Conservation (phyloP, 1,284 basidiomycete species). For the Caloboletus firmus region DNA sequence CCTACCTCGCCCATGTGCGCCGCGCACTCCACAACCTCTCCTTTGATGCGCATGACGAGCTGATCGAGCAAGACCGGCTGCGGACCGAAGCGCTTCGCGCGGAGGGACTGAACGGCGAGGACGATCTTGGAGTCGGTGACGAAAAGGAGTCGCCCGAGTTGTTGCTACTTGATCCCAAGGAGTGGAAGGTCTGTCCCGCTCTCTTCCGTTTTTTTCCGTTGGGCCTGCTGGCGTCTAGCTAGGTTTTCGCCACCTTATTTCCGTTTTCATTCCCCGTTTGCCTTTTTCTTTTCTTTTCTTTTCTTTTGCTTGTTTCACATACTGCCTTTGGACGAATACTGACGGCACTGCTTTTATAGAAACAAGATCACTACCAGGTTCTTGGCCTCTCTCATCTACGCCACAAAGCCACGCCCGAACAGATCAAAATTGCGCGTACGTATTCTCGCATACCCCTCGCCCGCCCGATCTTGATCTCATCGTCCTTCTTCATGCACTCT, state of each 20-base stretch:
- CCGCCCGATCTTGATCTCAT: constrained; percentile 12
- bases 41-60: constrained; percentile 78
- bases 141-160: constrained; percentile 82
- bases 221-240: too few relatives aligned
- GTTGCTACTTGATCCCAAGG: constrained; percentile 86
- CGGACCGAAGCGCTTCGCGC: constrained; percentile 55
- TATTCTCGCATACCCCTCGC: constrained; percentile 22
- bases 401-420: constrained; percentile 85
- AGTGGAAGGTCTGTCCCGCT: constrained; percentile 83
- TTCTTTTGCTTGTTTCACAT: not conserved
- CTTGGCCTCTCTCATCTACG: constrained; percentile 91
- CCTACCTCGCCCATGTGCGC: constrained; percentile 79
- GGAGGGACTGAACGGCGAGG: constrained; percentile 62
- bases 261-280: not conserved
- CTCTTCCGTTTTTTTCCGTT: not conserved
- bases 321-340: constrained; percentile 3
- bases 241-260: not conserved
- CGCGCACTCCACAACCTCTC: constrained; percentile 73
- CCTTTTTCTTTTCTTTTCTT: not conserved
- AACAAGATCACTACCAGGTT: constrained; percentile 98
- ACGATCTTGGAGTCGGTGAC: constrained; percentile 91
- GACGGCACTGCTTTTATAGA: constrained; percentile 45
- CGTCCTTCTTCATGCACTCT: not conserved
- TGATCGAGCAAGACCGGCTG: constrained; percentile 54
- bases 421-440: constrained; percentile 96